These are phyloP conservation scores for Aspergillus novofumigatus DNA, from an alignment of 2,329 filamentous ascomycete species.

Conservation along the genomic window DNA sequence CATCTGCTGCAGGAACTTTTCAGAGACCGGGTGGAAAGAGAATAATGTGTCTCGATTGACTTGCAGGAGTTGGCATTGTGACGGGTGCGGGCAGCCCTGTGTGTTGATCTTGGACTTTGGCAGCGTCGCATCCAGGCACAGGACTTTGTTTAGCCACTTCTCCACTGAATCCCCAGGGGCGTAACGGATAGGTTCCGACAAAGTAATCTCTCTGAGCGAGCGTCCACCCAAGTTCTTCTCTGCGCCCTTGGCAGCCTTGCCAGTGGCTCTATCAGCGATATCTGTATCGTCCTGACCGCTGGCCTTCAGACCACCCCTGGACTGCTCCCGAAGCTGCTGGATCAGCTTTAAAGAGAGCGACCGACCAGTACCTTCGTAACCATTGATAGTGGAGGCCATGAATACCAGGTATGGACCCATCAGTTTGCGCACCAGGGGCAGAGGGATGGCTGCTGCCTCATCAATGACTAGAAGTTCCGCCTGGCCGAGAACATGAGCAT, in stretches of 20 bases:
- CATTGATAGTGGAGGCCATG: conserved; percentile 99
- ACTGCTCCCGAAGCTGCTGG: conserved; percentile 93
- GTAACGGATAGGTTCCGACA: conserved; percentile 93
- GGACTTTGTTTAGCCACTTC: conserved; percentile 89
- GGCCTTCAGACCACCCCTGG: conserved; percentile 58
- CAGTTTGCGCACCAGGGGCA: conserved; percentile 86
- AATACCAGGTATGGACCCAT: conserved; percentile 97
- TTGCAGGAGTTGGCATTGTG: conserved; percentile 83
- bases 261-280: conserved; percentile 73
- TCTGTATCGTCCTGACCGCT: conserved; percentile 57
- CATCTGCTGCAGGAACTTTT: conserved; percentile 97
- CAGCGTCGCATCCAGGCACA: conserved; percentile 89
- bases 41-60: conserved; percentile 97
- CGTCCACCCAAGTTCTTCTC: conserved; percentile 63
- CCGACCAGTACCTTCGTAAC: conserved; percentile 93
- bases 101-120: conserved; percentile 69
- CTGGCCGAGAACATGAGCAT: conserved; percentile 90
- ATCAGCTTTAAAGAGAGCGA: conserved; percentile 95
- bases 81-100: conserved; percentile 82
- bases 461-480: conserved; percentile 95
- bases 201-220: conserved; percentile 83
- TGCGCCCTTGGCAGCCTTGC: conserved; percentile 62
- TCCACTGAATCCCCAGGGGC: conserved; percentile 86
- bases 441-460: conserved; percentile 91
- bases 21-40: conserved; percentile 94